Evolutionary conservation across 2,329 filamentous ascomycete genomes (phyloP), one percentile per base, ranked within the genome.

Genomic region (Sporothrix protearum): DNA sequence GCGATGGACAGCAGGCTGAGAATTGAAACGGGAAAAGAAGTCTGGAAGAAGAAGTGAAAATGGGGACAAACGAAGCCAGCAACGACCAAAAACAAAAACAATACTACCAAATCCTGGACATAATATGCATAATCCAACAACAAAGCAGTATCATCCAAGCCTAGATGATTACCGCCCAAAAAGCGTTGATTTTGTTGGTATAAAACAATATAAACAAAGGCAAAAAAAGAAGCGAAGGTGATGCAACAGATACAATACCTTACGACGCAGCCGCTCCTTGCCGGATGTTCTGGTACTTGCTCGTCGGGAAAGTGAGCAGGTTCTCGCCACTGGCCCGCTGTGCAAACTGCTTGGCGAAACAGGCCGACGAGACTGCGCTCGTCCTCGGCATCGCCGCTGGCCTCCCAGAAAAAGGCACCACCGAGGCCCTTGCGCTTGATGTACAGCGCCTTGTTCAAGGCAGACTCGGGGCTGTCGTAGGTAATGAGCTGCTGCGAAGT

Each of bases 331-430:
- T 75, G 30, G 90, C 88, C 12, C 90, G 78, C 2, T 78, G 78
- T 6, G 83, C 83, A 73, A 90, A 78, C 3, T 76, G 82, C 73
- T 89, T 78, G 2, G 84, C 83, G 73, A 87, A 87, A 77, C 8
- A 84, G 84, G 22, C 81, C 78, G 25, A 92, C 87, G 74, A 96
- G 80, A 76, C 91, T 93, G 25, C 76, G 74, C 0, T 76, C 77
- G 42, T 83, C 85, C 0, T 73, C 75, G 74, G 79, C 82, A 76
- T 96, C 93, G 14, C 88, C 89, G 75, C 88, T 91, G 10, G 88
- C 90, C 80, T 96, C 92, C 93, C 93, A 97, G 86, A 91, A 96
- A 84, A 96, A 92, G 0, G 87, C 89, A 14, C 93, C 93, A 0
- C 91, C 92, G 0, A 96, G 85, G 0, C 86, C 82, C 69, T 84